Percentiles rank a stretch among this genome's conserved stretches.
Conservation (phyloP, 805 yeast species). For the Debaryomyces hansenii region DNA sequence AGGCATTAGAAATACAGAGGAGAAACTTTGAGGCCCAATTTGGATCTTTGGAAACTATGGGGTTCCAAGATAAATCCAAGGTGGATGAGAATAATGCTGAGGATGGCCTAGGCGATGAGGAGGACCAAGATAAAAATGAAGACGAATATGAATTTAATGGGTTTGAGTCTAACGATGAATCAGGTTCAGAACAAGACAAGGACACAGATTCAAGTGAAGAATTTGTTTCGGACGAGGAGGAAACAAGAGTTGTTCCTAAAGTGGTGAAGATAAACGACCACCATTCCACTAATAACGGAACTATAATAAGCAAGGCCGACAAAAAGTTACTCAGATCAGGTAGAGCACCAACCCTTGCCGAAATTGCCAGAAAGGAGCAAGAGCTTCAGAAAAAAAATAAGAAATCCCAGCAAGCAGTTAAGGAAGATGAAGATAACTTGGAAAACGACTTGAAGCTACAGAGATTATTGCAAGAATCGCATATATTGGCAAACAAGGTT, state of each 20-base stretch:
- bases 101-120: slow-evolving; percentile 12
- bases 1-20: slow-evolving; percentile 52
- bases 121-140: slow-evolving; percentile 17
- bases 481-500: slow-evolving; percentile 48
- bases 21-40: slow-evolving; percentile 63
- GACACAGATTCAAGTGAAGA: slow-evolving; percentile 12
- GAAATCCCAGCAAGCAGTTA: slow-evolving; percentile 33
- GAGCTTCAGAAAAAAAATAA: slow-evolving; percentile 26
- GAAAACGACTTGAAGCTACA: slow-evolving; percentile 74
- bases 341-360: slow-evolving; percentile 51
- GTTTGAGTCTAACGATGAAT: slow-evolving; percentile 8
- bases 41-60: slow-evolving; percentile 54
- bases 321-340: slow-evolving; percentile 58
- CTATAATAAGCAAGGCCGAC: slow-evolving; percentile 44
- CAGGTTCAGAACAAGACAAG: slow-evolving; percentile 11
- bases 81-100: slow-evolving; percentile 9
- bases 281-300: slow-evolving; percentile 18
- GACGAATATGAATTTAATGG: slow-evolving; percentile 17
- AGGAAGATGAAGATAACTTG: slow-evolving; percentile 51
- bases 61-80: slow-evolving; percentile 29
- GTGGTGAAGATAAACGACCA: slow-evolving; percentile 50
- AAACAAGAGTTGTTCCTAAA: slow-evolving; percentile 30
- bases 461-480: slow-evolving; percentile 69
- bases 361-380: slow-evolving; percentile 25
- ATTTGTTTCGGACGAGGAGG: slow-evolving; percentile 11